phyloP scores from a whole-genome alignment of 305 asterid genomes.

The Andrographis paniculata region DNA sequence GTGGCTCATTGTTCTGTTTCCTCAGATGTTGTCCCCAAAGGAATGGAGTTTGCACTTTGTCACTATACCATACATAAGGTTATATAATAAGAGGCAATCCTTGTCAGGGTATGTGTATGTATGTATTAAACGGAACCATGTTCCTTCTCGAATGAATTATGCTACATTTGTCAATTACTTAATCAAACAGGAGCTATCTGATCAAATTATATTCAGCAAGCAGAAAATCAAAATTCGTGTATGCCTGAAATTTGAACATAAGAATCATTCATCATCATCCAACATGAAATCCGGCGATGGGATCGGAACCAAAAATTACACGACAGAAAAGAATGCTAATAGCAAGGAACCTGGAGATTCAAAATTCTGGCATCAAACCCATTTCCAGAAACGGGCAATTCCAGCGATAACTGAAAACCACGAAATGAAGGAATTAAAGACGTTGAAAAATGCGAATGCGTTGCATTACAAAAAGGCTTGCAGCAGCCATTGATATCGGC shows the following conservation, averaged over 20 bases:
- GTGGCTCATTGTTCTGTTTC: conserved; percentile 65
- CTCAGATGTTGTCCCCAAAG: conserved; percentile 19
- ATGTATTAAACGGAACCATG: not conserved
- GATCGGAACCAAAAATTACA: not conserved
- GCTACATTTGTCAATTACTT: conserved; percentile 5
- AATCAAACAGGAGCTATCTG: conserved; percentile 6
- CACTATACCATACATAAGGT: not conserved
- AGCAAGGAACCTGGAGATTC: not conserved
- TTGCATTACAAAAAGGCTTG: not conserved
- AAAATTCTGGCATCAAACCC: conserved; percentile 5
- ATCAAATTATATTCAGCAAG: conserved; percentile 3
- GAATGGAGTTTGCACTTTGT: not conserved
- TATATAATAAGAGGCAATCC: not conserved
- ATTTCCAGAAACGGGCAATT: conserved; percentile 7
- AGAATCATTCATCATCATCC: too few species aligned
- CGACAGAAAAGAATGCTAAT: not conserved
- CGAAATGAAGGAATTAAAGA: not conserved
- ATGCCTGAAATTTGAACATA: not conserved
- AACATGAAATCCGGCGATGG: too few species aligned
- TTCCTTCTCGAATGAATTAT: not conserved
- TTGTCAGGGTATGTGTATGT: not conserved
- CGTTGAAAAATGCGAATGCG: not conserved
- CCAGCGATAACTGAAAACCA: not conserved
- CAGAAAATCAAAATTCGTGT: not conserved
- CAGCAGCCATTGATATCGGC: not conserved